phyloP scores from a whole-genome alignment of 371 early-diverging fungal species.

The Zychaea mexicana region DNA sequence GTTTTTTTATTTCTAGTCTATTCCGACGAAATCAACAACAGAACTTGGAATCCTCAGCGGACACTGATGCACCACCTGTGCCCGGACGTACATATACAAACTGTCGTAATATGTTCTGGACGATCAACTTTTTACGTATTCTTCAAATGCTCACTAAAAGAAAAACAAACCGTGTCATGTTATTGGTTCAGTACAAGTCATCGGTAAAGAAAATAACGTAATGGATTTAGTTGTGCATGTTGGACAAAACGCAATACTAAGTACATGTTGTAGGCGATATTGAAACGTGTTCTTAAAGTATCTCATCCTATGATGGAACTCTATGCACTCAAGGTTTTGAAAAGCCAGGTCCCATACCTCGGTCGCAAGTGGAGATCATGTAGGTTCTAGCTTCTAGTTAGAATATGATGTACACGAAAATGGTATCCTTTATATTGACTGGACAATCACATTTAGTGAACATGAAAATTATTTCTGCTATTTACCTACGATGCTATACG shows the following conservation, averaged over 20 bases:
- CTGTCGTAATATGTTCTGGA: conserved; percentile 70
- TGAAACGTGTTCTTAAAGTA: conserved; percentile 77
- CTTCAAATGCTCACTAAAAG: conserved; percentile 82
- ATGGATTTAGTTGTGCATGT: neutral
- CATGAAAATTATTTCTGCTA: conserved; percentile 82
- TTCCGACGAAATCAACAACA: conserved; percentile 22
- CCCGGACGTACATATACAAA: conserved; percentile 26
- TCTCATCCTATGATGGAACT: conserved; percentile 67
- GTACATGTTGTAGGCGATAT: conserved; percentile 46
- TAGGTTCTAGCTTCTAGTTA: conserved; percentile 23
- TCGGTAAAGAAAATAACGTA: conserved; percentile 60
- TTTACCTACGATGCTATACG: conserved; percentile 71
- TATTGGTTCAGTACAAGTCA: conserved; percentile 85
- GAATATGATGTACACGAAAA: neutral
- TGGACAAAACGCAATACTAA: neutral
- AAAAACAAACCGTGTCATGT: conserved; percentile 74
- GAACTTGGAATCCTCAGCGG: neutral
- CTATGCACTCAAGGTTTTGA: conserved; percentile 79
- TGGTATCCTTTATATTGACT: neutral
- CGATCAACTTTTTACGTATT: conserved; percentile 76
- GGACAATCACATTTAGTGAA: too few species aligned
- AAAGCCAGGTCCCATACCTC: conserved; percentile 77
- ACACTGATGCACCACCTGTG: conserved; percentile 3
- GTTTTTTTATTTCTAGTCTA: conserved; percentile 23
- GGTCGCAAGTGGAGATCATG: conserved; percentile 84